phyloP scores from a whole-genome alignment of 768 basidiomycete species.

The Amanita inopinata region DNA sequence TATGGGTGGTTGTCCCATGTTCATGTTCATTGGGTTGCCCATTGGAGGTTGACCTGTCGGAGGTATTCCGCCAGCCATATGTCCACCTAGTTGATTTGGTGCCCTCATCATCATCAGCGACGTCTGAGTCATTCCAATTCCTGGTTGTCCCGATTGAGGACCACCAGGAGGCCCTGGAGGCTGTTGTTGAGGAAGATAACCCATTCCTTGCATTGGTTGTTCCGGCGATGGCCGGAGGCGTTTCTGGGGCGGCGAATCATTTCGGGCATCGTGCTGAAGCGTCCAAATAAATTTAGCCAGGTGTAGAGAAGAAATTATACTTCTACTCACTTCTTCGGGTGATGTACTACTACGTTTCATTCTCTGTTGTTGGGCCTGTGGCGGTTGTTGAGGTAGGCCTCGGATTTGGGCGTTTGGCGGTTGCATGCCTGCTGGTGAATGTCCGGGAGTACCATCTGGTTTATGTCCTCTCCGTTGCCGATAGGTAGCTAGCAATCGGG shows the following conservation, averaged over 20 bases:
- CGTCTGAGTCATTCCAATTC: conserved; percentile 7
- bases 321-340: conserved; percentile 8
- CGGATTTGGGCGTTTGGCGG: conserved; percentile 6
- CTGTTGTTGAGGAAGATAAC: not conserved
- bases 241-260: conserved; percentile 11
- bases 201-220: conserved; percentile 6
- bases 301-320: not conserved
- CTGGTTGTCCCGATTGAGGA: conserved; percentile 4
- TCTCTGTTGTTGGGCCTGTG: conserved; percentile 3
- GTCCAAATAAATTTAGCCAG: not conserved
- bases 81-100: not conserved
- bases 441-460: conserved; percentile 1
- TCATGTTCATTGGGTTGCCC: conserved; percentile 6
- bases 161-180: conserved; percentile 6
- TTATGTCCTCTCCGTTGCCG: conserved; percentile 5
- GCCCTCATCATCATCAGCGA: conserved; percentile 5
- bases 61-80: conserved; percentile 1
- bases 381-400: not conserved
- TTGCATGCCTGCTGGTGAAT: not conserved
- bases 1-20: conserved; percentile 3
- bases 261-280: conserved; percentile 6
- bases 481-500: not conserved
- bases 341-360: conserved; percentile 10
- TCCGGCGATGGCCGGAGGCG: conserved; percentile 7
- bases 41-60: conserved; percentile 2